phyloP scores from a whole-genome alignment of 2,329 filamentous ascomycete species.

The Aureobasidium sp. region DNA sequence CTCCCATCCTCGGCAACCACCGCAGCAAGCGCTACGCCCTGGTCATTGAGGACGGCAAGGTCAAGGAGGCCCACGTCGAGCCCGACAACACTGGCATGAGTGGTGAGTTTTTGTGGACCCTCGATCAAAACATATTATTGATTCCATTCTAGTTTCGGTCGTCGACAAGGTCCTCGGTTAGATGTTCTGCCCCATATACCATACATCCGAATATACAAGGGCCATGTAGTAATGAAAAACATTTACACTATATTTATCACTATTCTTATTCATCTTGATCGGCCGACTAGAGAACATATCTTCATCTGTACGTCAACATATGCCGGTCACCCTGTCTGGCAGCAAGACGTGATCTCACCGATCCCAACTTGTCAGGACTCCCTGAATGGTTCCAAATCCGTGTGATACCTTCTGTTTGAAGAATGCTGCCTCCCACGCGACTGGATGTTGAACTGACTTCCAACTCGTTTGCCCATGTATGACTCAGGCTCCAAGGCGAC shows the following conservation, averaged over 20 bases:
- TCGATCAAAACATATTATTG: not conserved
- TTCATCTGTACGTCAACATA: not conserved
- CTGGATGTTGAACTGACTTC: not conserved
- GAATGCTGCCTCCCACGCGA: not conserved
- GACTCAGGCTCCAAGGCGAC: too few relatives aligned
- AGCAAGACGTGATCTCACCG: not conserved
- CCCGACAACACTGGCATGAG: slow-evolving; percentile 79
- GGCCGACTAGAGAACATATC: not conserved
- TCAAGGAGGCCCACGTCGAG: slow-evolving; percentile 75
- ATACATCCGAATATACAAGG: not conserved
- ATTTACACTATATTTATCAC: not conserved
- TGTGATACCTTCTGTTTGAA: not conserved
- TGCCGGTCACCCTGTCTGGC: not conserved
- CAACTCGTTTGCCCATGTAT: too few relatives aligned
- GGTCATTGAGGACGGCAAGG: slow-evolving; percentile 75
- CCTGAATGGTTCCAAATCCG: too few relatives aligned
- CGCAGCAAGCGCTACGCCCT: slow-evolving; percentile 86
- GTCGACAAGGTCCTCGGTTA: slow-evolving; percentile 19
- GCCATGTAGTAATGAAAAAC: slow-evolving; percentile 7
- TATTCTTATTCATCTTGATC: not conserved
- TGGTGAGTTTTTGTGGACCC: slow-evolving; percentile 44
- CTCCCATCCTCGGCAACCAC: slow-evolving; percentile 70
- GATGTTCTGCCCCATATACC: not conserved
- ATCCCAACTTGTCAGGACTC: not conserved
- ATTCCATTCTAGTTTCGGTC: slow-evolving; percentile 13